Evolutionary conservation across 139 green algal species (phyloP).

Genomic region (Chlorella vulgaris): DNA sequence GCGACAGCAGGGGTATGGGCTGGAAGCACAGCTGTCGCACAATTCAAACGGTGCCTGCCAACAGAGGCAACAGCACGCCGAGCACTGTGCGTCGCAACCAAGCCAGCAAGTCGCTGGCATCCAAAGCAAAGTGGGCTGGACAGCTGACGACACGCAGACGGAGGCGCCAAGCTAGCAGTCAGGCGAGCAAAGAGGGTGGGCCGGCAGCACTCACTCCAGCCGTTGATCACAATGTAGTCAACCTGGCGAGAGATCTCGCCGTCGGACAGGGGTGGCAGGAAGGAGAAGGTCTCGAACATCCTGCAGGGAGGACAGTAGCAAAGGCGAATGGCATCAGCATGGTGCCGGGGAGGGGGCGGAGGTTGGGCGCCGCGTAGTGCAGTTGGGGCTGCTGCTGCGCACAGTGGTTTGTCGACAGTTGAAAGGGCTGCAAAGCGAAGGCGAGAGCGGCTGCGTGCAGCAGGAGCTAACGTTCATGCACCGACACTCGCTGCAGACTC

Average conservation of each 20-base stretch:
- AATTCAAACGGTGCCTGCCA: too few species aligned
- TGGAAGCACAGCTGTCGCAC: too few species aligned
- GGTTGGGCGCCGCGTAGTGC: too few species aligned
- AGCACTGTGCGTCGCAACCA: too few species aligned
- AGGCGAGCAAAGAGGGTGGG: neutral
- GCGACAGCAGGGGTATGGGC: neutral
- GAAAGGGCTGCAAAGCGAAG: too few species aligned
- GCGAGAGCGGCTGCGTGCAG: neutral
- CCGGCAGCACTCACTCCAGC: slow-evolving; percentile 40
- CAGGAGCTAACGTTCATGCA: neutral
- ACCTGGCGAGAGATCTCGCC: slow-evolving; percentile 94
- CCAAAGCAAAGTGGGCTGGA: too few species aligned
- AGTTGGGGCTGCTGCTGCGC: too few species aligned
- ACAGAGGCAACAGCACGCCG: too few species aligned
- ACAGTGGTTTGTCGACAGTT: too few species aligned
- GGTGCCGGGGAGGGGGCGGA: neutral
- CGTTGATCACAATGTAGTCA: slow-evolving; percentile 94
- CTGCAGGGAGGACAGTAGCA: slow-evolving; percentile 48
- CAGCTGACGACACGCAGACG: too few species aligned
- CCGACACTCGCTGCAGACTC: neutral
- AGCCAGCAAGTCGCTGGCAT: too few species aligned
- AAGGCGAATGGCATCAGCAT: neutral
- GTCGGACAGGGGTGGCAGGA: slow-evolving; percentile 93
- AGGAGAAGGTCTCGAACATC: slow-evolving; percentile 99
- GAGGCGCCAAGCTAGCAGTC: neutral